Evolutionary conservation across 1,284 basidiomycete genomes (phyloP), one percentile per base, ranked within the genome.

Genomic region (Ganoderma lingzhi): DNA sequence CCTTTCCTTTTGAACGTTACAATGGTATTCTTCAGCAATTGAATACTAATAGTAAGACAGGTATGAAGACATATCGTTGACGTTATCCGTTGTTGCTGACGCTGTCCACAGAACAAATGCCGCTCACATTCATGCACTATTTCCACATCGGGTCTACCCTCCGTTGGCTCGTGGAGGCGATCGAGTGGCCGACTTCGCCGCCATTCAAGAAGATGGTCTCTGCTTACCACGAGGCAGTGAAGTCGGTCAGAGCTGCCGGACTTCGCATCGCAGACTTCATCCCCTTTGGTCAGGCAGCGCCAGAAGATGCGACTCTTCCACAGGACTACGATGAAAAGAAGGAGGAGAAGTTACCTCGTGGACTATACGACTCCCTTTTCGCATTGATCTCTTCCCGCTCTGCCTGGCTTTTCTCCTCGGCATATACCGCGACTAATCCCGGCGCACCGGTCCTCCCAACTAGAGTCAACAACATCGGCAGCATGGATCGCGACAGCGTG

Each of bases 71-170:
- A 4, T 64, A 1, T 35, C 44, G 6, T n/a, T 12, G 14, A 42
- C 2, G 41, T 15, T 42, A 14, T 14, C 12, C 23, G 23, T 23
- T 23, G 41, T 12, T 42, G 41, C 8, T 42, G 41, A 14, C 6
- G 14, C 12, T 19, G 23, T 23, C 23, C 15, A 15, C 17, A 73
- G 71, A 28, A 4, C 53, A 73, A 4, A 73, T 73, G 45, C 64
- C 71, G 1, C 23, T 62, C 1, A 73, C 71, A 3, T 73, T 70
- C 60, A 62, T 73, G 42, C 56, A 63, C 2, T 64, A 51, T 17
- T 73, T 70, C 62, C 68, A 67, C 56, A 63, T 69, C 23, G 71
- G 71, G 5, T 28, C 64, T 1, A 32, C 39, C 15, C 32, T 73
- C 6, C 64, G 69, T 12, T 58, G 64, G 63, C 44, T 68, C 14